phyloP scores from a whole-genome alignment of 2,329 filamentous ascomycete genomes.

The Botrytis paeoniae region DNA sequence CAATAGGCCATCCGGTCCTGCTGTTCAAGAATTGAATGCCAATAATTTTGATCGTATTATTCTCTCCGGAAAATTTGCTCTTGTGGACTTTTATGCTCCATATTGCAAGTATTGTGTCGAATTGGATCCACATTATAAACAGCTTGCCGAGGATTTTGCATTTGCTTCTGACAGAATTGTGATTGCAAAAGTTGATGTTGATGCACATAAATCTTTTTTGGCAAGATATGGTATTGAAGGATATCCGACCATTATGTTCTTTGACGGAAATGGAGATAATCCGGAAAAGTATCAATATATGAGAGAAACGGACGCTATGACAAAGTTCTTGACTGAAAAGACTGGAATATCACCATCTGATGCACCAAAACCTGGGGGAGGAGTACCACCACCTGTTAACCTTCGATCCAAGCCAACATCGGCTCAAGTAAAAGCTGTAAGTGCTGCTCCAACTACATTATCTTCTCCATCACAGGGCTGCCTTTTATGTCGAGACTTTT shows the following conservation, averaged over 20 bases:
- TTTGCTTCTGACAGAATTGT: conserved; percentile 68
- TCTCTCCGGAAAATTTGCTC: conserved; percentile 84
- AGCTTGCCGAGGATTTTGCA: conserved; percentile 74
- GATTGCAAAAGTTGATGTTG: conserved; percentile 91
- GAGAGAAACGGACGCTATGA: conserved; percentile 27
- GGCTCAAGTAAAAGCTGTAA: conserved; percentile 49
- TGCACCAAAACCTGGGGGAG: conserved; percentile 26
- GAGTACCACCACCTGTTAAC: conserved; percentile 34
- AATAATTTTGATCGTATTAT: conserved; percentile 87
- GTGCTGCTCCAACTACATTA: conserved; percentile 26
- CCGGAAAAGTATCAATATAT: conserved; percentile 28
- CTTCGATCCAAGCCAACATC: conserved; percentile 36
- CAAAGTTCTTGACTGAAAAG: conserved; percentile 31
- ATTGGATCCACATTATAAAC: conserved; percentile 85
- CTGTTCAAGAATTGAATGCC: conserved; percentile 79
- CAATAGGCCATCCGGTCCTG: conserved; percentile 21
- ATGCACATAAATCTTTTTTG: conserved; percentile 73
- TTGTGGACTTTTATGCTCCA: conserved; percentile 97
- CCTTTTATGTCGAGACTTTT: conserved; percentile 84
- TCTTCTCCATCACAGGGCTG: conserved; percentile 49
- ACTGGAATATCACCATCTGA: conserved; percentile 29
- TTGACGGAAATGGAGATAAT: conserved; percentile 43
- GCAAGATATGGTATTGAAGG: conserved; percentile 58
- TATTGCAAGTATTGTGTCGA: conserved; percentile 97
- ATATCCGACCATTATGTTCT: conserved; percentile 97